Evolutionary conservation across 331 rosid genomes (phyloP).

Genomic region (Arachis monticola): DNA sequence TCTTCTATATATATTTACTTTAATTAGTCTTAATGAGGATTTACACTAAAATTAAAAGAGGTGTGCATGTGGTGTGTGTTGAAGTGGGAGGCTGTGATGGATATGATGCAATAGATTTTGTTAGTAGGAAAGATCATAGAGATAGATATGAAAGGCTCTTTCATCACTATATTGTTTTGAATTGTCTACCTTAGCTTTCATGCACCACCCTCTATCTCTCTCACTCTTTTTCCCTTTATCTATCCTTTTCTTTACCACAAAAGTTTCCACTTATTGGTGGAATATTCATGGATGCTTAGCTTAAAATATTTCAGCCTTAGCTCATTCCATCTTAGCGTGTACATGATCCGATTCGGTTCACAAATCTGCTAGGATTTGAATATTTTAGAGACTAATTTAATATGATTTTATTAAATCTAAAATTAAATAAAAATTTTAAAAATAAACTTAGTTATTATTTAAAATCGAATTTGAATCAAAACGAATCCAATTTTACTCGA

Average conservation of each 20-base stretch:
- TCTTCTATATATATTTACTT: no score
- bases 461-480: no score
- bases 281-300: slow-evolving; percentile 48
- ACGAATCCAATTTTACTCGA: no score
- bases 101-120: slow-evolving; percentile 38
- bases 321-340: not conserved
- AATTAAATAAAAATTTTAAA: no score
- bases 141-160: slow-evolving; percentile 38
- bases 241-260: slow-evolving; percentile 52
- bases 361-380: no score
- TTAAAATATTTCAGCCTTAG: slow-evolving; percentile 9
- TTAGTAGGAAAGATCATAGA: slow-evolving; percentile 42
- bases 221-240: slow-evolving; percentile 33
- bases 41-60: not conserved
- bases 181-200: slow-evolving; percentile 48
- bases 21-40: no score
- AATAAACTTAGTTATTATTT: no score
- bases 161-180: slow-evolving; percentile 41
- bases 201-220: not conserved
- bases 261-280: slow-evolving; percentile 64
- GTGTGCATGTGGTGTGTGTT: slow-evolving; percentile 36
- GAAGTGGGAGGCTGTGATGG: slow-evolving; percentile 30
- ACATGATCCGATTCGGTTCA: no score
- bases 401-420: no score
- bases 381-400: no score